Percentiles rank a stretch among this genome's conserved stretches.
phyloP scores from a whole-genome alignment of 768 basidiomycete species.

The Chiua virens region DNA sequence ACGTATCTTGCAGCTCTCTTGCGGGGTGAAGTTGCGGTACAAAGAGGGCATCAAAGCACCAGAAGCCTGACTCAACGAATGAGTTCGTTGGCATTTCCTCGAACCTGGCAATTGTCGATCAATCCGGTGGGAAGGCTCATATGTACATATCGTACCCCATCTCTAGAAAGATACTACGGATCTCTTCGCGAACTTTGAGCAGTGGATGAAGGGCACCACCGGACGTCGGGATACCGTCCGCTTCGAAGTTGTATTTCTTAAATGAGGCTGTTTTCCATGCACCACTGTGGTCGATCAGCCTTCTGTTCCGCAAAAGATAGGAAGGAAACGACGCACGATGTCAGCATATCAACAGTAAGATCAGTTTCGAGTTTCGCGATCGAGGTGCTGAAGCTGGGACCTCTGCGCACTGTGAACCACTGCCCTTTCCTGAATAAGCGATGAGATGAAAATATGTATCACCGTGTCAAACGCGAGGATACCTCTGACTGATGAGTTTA shows the following conservation, averaged over 20 bases:
- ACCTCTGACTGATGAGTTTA: conserved; percentile 87
- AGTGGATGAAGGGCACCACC: conserved; percentile 95
- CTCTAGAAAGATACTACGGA: conserved; percentile 96
- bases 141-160: conserved; percentile 75
- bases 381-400: conserved; percentile 83
- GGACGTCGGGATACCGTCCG: conserved; percentile 84
- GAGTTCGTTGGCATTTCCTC: conserved; percentile 97
- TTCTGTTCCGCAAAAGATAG: background rate
- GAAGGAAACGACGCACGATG: conserved; percentile 57
- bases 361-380: conserved; percentile 95
- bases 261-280: conserved; percentile 91
- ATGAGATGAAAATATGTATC: conserved; percentile 1
- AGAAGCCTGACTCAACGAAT: conserved; percentile 97
- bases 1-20: conserved; percentile 96
- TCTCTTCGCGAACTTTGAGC: conserved; percentile 96
- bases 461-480: background rate
- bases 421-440: conserved; percentile 74
- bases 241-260: conserved; percentile 99
- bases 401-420: conserved; percentile 91
- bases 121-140: background rate
- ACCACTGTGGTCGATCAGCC: conserved; percentile 53
- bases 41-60: conserved; percentile 98
- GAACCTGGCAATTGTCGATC: conserved; percentile 57
- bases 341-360: conserved; percentile 92
- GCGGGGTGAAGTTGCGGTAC: conserved; percentile 99